phyloP scores from a whole-genome alignment of 495 filamentous ascomycete genomes.

The Pyronema domesticum region DNA sequence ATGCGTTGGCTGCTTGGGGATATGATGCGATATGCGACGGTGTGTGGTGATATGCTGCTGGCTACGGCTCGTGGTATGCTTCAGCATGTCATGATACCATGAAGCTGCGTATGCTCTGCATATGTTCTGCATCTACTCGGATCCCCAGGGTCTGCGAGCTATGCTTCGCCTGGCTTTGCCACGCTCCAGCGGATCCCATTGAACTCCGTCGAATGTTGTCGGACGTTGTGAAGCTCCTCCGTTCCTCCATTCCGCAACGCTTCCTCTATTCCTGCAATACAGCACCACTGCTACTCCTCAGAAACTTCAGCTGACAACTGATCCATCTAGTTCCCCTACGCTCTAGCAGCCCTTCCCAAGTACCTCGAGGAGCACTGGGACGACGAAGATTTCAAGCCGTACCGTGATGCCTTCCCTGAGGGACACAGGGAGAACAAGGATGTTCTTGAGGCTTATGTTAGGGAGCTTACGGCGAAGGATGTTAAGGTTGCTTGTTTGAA shows the following conservation, averaged over 20 bases:
- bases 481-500: conserved; percentile 53
- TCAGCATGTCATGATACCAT: too few species aligned
- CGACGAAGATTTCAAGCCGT: conserved; percentile 35
- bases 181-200: background rate
- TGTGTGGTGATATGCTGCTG: too few species aligned
- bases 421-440: conserved; percentile 33
- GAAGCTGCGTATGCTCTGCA: too few species aligned
- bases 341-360: conserved; percentile 39
- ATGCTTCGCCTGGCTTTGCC: background rate
- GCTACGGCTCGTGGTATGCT: too few species aligned
- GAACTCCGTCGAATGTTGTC: background rate
- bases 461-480: conserved; percentile 45
- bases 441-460: conserved; percentile 38
- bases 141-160: background rate
- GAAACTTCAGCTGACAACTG: background rate
- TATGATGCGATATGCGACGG: too few species aligned
- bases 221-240: background rate
- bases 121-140: too few species aligned
- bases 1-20: too few species aligned
- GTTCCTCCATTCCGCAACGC: background rate
- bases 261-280: background rate
- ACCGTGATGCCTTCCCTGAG: conserved; percentile 45
- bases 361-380: conserved; percentile 44
- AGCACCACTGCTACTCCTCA: background rate
- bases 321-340: conserved; percentile 46